phyloP scores from a whole-genome alignment of 2,329 filamentous ascomycete species.

The Pezizomycotina sp. region DNA sequence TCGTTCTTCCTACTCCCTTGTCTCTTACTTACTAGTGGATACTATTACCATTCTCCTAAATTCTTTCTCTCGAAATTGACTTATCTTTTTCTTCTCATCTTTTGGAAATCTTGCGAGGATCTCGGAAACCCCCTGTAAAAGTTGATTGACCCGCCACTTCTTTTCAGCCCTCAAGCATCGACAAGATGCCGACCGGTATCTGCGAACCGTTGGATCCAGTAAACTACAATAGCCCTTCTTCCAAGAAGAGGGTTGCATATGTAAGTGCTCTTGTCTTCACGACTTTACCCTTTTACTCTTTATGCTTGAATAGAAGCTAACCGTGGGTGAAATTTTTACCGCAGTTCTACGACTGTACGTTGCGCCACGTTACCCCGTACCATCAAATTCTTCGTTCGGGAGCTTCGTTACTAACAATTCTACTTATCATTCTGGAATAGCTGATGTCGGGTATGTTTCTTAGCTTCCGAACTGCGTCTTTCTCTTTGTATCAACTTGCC shows the following conservation, averaged over 20 bases:
- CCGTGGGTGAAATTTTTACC: conserved; percentile 6
- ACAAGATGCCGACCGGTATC: background rate
- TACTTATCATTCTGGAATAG: conserved; percentile 10
- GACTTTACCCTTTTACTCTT: conserved; percentile 1
- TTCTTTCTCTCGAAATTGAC: background rate
- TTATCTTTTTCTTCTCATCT: background rate
- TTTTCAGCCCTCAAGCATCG: too few species aligned
- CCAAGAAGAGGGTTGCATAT: conserved; percentile 25
- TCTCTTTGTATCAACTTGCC: background rate
- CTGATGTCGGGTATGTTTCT: conserved; percentile 25
- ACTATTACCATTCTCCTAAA: background rate
- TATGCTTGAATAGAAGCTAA: conserved; percentile 1
- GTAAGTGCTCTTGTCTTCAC: conserved; percentile 14
- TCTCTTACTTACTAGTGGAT: background rate
- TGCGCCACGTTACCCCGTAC: conserved; percentile 3
- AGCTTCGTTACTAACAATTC: conserved; percentile 12
- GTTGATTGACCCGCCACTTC: too few species aligned
- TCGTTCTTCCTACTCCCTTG: background rate
- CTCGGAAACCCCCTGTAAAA: too few species aligned
- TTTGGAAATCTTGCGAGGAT: too few species aligned
- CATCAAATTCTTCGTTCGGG: conserved; percentile 1
- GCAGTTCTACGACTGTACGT: conserved; percentile 26
- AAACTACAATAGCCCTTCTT: conserved; percentile 21
- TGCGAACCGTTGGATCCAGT: conserved; percentile 11
- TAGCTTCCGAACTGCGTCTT: conserved; percentile 1